Percentiles rank a stretch among this genome's conserved stretches.
Evolutionary conservation across 2,329 filamentous ascomycete species (phyloP).

Genomic region (Arthrobotrys sphaeroides): DNA sequence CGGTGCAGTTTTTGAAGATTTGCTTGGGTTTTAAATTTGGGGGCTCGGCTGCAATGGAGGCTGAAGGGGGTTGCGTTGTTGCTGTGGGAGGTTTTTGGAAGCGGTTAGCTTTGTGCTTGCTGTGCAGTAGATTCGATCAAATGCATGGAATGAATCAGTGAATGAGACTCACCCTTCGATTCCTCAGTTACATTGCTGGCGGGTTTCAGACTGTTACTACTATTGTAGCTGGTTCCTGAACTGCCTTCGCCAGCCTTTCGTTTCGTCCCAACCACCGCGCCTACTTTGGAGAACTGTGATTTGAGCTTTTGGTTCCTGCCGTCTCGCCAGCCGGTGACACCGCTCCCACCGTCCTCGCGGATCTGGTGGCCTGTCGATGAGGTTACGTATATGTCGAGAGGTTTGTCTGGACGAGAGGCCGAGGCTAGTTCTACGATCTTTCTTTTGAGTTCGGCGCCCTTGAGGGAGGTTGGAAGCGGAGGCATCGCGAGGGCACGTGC

Average conservation of each 20-base stretch:
- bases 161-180: not conserved
- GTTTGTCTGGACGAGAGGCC: constrained; percentile 35
- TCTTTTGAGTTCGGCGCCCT: constrained; percentile 45
- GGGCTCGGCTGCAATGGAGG: not conserved
- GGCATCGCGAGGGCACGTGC: constrained; percentile 48
- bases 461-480: constrained; percentile 28
- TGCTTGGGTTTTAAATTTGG: constrained; percentile 56
- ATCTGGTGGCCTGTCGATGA: constrained; percentile 51
- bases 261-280: constrained; percentile 31
- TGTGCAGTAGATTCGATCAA: not conserved
- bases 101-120: not conserved
- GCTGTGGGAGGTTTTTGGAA: constrained; percentile 22
- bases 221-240: not conserved
- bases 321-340: constrained; percentile 41
- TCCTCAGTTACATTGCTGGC: not conserved
- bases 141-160: not conserved
- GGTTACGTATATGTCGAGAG: constrained; percentile 35
- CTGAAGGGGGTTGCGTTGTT: constrained; percentile 27
- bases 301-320: constrained; percentile 44
- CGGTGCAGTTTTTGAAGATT: constrained; percentile 75
- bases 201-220: not conserved
- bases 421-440: constrained; percentile 46
- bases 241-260: constrained; percentile 1
- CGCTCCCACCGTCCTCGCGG: constrained; percentile 32
- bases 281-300: constrained; percentile 30